phyloP scores from a whole-genome alignment of 139 green algal species.

The Gonium pectorale region DNA sequence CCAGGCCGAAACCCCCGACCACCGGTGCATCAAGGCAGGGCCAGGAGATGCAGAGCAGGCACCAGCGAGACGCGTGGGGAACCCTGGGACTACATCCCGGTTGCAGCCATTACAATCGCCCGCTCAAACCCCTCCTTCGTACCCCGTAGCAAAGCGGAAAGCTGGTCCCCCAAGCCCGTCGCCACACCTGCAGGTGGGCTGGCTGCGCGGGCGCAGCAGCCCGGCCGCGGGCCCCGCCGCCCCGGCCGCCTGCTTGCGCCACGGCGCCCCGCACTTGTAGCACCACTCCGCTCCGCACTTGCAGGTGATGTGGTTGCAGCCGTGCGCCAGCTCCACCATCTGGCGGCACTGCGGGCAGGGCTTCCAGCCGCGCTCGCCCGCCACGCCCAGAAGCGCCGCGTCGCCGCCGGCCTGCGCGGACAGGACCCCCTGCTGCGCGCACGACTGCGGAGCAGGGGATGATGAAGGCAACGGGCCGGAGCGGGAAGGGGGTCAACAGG shows the following conservation, averaged over 20 bases:
- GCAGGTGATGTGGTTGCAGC: constrained; percentile 50
- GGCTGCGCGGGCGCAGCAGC: neutral
- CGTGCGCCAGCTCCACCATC: constrained; percentile 43
- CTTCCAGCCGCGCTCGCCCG: constrained; percentile 37
- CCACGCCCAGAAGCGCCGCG: constrained; percentile 26
- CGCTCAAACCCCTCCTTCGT: no score
- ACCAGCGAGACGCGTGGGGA: no score
- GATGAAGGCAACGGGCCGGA: neutral
- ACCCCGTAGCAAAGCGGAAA: no score
- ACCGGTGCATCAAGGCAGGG: no score
- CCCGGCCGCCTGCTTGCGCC: constrained; percentile 20
- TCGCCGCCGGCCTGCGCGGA: neutral
- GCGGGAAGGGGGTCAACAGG: neutral
- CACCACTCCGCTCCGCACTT: constrained; percentile 49
- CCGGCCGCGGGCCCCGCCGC: neutral
- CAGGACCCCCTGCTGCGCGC: constrained; percentile 24
- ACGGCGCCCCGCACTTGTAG: constrained; percentile 32
- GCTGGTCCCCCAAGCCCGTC: neutral
- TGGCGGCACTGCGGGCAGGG: constrained; percentile 31
- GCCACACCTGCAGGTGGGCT: constrained; percentile 11
- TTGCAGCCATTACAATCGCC: no score
- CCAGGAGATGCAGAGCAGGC: no score
- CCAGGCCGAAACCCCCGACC: no score
- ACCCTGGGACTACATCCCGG: no score
- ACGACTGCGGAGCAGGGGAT: constrained; percentile 6